phyloP scores from a whole-genome alignment of 2,329 filamentous ascomycete species.

The Drechslerella coelobrocha region DNA sequence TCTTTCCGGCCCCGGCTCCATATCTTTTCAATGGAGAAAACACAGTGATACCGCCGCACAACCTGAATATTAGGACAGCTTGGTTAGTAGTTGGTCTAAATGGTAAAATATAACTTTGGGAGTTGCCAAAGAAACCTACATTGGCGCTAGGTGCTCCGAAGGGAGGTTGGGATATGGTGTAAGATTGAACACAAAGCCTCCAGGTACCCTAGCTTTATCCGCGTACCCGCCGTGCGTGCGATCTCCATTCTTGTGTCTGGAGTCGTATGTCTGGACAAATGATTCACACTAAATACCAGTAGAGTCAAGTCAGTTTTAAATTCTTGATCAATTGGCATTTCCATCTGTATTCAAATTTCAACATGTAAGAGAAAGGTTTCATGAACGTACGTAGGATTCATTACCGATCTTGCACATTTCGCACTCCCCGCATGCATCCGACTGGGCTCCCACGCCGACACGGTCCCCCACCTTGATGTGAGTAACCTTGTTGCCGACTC shows the following conservation, averaged over 20 bases:
- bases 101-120: slow-evolving; percentile 60
- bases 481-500: slow-evolving; percentile 63
- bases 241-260: slow-evolving; percentile 66
- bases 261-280: slow-evolving; percentile 68
- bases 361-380: too few relatives aligned
- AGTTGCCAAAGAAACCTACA: slow-evolving; percentile 55
- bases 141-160: slow-evolving; percentile 60
- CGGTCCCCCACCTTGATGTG: slow-evolving; percentile 68
- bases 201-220: slow-evolving; percentile 52
- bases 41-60: slow-evolving; percentile 78
- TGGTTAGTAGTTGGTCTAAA: slow-evolving; percentile 62
- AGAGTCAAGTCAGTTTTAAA: not conserved
- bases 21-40: slow-evolving; percentile 73
- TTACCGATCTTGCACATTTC: slow-evolving; percentile 58
- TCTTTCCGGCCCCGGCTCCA: slow-evolving; percentile 72
- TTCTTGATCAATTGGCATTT: too few relatives aligned
- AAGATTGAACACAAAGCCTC: slow-evolving; percentile 63
- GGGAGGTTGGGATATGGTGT: slow-evolving; percentile 62
- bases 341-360: too few relatives aligned
- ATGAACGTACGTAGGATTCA: slow-evolving; percentile 30
- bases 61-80: slow-evolving; percentile 62
- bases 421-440: slow-evolving; percentile 64
- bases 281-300: slow-evolving; percentile 33
- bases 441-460: slow-evolving; percentile 70
- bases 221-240: slow-evolving; percentile 71